Conservation (phyloP, 169 alveolate genomes). For the Plasmodium coatneyi region DNA sequence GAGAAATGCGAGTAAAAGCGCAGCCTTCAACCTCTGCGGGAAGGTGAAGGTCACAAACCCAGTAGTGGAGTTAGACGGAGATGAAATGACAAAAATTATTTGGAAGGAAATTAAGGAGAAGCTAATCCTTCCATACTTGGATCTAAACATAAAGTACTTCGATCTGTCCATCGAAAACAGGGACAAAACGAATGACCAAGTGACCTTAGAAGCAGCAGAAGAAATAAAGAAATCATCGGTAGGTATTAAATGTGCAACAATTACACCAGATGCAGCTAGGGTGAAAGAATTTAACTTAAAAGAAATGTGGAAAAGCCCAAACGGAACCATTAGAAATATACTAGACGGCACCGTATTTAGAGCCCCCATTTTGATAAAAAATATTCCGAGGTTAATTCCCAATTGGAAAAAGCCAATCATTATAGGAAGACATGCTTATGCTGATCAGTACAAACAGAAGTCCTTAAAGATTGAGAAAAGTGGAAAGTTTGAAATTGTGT, state of each 20-base stretch:
- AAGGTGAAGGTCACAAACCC: constrained; percentile 82
- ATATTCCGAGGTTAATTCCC: constrained; percentile 92
- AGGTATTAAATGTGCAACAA: constrained; percentile 97
- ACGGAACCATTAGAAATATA: constrained; percentile 95
- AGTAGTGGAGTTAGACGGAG: constrained; percentile 96
- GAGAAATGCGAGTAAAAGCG: neutral
- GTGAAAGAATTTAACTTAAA: constrained; percentile 93
- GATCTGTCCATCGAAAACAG: constrained; percentile 93
- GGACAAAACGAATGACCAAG: constrained; percentile 94
- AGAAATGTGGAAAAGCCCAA: constrained; percentile 96
- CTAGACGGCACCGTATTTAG: constrained; percentile 96
- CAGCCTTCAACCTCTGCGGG: constrained; percentile 31
- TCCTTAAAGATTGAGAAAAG: constrained; percentile 88
- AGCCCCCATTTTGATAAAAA: constrained; percentile 94
- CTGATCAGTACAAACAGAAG: constrained; percentile 95
- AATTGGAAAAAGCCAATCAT: constrained; percentile 95
- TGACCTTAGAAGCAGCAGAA: constrained; percentile 96
- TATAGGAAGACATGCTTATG: constrained; percentile 97
- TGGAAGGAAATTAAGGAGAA: constrained; percentile 94
- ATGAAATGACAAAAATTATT: constrained; percentile 95
- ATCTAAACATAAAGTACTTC: constrained; percentile 90
- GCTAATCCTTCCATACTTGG: constrained; percentile 92
- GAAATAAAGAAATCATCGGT: constrained; percentile 92
- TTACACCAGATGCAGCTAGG: constrained; percentile 97
- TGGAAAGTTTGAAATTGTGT: constrained; percentile 90